These are phyloP conservation scores for Trametes sp. DNA, from an alignment of 1,284 basidiomycete genomes.

Conservation along the genomic window DNA sequence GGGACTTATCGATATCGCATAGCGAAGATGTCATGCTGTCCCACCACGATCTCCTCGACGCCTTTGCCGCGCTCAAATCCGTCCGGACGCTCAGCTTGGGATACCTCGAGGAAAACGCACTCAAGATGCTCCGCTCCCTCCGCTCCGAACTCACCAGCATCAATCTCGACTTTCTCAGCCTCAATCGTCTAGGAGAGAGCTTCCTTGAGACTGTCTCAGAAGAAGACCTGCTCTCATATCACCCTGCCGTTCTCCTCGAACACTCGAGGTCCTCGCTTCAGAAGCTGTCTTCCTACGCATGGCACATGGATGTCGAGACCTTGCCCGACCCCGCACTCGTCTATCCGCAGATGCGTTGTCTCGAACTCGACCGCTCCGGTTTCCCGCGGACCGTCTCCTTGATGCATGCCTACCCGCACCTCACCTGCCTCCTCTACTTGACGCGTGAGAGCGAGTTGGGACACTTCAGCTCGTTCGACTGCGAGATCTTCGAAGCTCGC, in stretches of 20 bases:
- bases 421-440: background rate
- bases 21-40: background rate
- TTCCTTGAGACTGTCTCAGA: background rate
- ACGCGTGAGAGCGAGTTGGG: background rate
- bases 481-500: background rate
- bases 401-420: background rate
- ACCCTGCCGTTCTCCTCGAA: background rate
- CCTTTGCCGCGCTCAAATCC: background rate
- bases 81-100: background rate
- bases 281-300: background rate
- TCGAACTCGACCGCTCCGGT: background rate
- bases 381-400: background rate
- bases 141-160: background rate
- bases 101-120: background rate
- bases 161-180: background rate
- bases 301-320: background rate
- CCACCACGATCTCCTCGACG: background rate
- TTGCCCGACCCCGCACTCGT: background rate
- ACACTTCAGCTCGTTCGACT: background rate
- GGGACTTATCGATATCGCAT: background rate
- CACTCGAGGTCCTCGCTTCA: background rate
- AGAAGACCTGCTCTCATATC: background rate
- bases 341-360: background rate
- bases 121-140: background rate
- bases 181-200: background rate